Conservation (phyloP, 2,329 filamentous ascomycete genomes). For the Nemania bipapillata region DNA sequence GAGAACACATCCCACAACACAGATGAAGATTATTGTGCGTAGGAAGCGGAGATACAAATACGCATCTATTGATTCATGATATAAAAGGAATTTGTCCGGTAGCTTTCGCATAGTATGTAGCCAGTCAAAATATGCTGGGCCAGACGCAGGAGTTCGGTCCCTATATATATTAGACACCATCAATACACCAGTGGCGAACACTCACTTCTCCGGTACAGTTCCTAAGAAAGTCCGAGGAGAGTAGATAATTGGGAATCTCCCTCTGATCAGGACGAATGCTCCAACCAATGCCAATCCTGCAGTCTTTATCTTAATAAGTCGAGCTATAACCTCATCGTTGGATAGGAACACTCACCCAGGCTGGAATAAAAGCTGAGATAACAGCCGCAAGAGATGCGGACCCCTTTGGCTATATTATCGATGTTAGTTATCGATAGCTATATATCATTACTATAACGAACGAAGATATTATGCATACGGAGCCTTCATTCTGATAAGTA, state of each 20-base stretch:
- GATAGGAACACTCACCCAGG: slow-evolving; percentile 45
- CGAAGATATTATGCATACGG: not conserved
- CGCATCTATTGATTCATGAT: slow-evolving; percentile 87
- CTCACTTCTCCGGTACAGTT: slow-evolving; percentile 48
- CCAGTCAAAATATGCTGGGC: slow-evolving; percentile 45
- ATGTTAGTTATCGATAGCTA: slow-evolving; percentile 1
- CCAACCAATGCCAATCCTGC: slow-evolving; percentile 45
- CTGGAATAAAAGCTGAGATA: slow-evolving; percentile 48
- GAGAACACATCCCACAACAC: slow-evolving; percentile 80
- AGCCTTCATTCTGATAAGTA: not conserved
- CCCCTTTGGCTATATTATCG: slow-evolving; percentile 41
- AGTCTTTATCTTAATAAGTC: slow-evolving; percentile 40
- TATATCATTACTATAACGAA: not conserved
- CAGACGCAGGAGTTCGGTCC: slow-evolving; percentile 46
- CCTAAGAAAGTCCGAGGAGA: slow-evolving; percentile 49
- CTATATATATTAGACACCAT: slow-evolving; percentile 38
- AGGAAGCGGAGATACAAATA: slow-evolving; percentile 90
- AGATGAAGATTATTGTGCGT: slow-evolving; percentile 78
- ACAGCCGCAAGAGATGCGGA: slow-evolving; percentile 49
- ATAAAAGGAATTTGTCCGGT: slow-evolving; percentile 80
- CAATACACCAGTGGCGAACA: not conserved
- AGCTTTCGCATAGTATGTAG: slow-evolving; percentile 56
- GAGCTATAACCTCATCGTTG: no score
- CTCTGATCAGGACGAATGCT: slow-evolving; percentile 47
- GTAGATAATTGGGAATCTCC: slow-evolving; percentile 46